Conservation (phyloP, 305 asterid species). For the Nicotiana rustica region DNA sequence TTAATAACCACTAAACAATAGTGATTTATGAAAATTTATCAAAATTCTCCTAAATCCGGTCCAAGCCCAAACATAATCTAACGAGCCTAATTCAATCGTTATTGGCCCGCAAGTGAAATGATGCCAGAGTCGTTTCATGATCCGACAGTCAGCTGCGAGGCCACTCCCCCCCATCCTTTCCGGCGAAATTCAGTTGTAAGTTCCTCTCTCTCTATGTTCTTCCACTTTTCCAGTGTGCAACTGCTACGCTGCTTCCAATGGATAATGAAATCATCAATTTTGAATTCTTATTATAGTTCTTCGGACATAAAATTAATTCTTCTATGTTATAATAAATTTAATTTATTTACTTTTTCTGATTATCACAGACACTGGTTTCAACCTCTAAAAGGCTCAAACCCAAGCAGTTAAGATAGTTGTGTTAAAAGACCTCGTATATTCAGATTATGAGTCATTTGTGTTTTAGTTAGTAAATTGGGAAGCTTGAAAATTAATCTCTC, state of each 20-base stretch:
- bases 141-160: background rate
- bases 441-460: background rate
- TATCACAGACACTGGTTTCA: background rate
- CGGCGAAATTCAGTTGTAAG: background rate
- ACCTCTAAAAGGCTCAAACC: too few relatives aligned
- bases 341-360: background rate
- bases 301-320: background rate
- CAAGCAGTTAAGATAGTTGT: background rate
- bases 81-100: background rate
- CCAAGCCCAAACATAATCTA: too few relatives aligned
- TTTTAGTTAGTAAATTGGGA: slow-evolving; percentile 3
- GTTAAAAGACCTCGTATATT: background rate
- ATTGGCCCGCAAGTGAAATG: background rate
- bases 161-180: background rate
- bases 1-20: too few relatives aligned
- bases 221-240: too few relatives aligned
- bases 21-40: too few relatives aligned
- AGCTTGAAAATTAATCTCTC: slow-evolving; percentile 3
- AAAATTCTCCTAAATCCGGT: too few relatives aligned
- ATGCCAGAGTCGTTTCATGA: background rate
- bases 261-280: background rate
- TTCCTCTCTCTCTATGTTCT: background rate
- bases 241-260: background rate
- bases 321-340: background rate
- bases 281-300: background rate